These are phyloP conservation scores for Phytophthora sojae DNA, from an alignment of 352 stramenopile species.

Conservation along the genomic window DNA sequence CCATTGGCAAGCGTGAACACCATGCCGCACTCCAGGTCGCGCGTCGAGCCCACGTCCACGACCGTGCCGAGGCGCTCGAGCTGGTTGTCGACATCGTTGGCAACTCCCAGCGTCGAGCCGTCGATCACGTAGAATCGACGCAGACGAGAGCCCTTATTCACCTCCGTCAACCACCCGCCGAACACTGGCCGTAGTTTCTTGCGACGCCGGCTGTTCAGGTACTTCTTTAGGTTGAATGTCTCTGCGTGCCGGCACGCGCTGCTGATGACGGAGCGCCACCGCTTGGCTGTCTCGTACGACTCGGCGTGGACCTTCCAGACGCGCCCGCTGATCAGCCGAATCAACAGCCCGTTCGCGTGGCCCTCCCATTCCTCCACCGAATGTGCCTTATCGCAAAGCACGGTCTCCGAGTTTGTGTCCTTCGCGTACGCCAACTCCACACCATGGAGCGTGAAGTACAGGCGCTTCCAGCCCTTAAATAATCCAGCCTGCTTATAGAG, in stretches of 20 bases:
- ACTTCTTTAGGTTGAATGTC: slow-evolving; percentile 73
- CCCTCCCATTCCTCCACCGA: slow-evolving; percentile 75
- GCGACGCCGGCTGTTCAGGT: slow-evolving; percentile 66
- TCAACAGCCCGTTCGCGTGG: slow-evolving; percentile 72
- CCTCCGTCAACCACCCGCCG: slow-evolving; percentile 81
- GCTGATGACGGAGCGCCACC: slow-evolving; percentile 73
- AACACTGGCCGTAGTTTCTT: slow-evolving; percentile 78
- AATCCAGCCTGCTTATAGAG: slow-evolving; percentile 78
- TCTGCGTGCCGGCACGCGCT: slow-evolving; percentile 57
- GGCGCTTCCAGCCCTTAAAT: slow-evolving; percentile 84
- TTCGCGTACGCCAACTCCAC: slow-evolving; percentile 74
- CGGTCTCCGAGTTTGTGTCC: slow-evolving; percentile 73
- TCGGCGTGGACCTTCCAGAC: slow-evolving; percentile 78
- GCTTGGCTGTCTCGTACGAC: slow-evolving; percentile 80
- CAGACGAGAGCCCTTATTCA: slow-evolving; percentile 49
- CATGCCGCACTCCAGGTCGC: slow-evolving; percentile 73
- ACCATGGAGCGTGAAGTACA: slow-evolving; percentile 86
- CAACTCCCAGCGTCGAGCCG: slow-evolving; percentile 69
- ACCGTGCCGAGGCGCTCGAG: slow-evolving; percentile 71
- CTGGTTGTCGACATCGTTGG: slow-evolving; percentile 84
- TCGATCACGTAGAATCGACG: slow-evolving; percentile 85
- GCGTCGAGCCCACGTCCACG: slow-evolving; percentile 67
- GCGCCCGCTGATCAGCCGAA: slow-evolving; percentile 70
- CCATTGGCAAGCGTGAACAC: slow-evolving; percentile 70
- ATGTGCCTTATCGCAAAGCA: slow-evolving; percentile 65